Evolutionary conservation across 768 basidiomycete genomes (phyloP).

Genomic region (Russula earlei): DNA sequence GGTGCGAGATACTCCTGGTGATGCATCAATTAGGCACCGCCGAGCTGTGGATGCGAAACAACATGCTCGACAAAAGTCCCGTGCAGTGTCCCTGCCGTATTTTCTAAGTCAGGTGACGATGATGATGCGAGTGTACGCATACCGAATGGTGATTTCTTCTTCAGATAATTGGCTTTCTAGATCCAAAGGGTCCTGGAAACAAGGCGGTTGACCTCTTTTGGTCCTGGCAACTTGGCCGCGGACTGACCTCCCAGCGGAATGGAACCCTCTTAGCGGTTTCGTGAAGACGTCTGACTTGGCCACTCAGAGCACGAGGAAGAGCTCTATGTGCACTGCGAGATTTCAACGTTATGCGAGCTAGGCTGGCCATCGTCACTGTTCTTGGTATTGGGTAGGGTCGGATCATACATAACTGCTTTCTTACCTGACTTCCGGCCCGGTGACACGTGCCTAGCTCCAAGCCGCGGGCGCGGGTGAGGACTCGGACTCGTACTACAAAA

Average conservation of each 20-base stretch:
- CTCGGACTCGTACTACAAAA: no score
- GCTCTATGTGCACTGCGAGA: not conserved
- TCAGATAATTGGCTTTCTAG: slow-evolving; percentile 75
- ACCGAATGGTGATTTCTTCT: slow-evolving; percentile 88
- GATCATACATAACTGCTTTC: no score
- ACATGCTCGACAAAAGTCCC: slow-evolving; percentile 68
- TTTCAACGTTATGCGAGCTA: not conserved
- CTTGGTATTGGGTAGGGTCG: no score
- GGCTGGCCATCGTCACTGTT: not conserved
- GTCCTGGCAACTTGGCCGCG: not conserved
- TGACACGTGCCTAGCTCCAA: no score
- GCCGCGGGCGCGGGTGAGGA: no score
- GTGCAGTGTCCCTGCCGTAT: slow-evolving; percentile 59
- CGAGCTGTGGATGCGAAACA: not conserved
- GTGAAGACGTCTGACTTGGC: not conserved
- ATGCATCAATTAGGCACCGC: not conserved
- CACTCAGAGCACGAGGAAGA: not conserved
- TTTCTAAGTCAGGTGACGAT: not conserved
- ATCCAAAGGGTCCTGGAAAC: slow-evolving; percentile 67
- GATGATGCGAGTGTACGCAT: slow-evolving; percentile 11
- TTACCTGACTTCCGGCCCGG: no score
- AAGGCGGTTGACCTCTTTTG: not conserved
- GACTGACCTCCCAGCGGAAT: slow-evolving; percentile 26
- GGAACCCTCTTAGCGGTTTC: not conserved
- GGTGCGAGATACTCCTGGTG: slow-evolving; percentile 70